Conservation (phyloP, 1,284 basidiomycete genomes). For the Puccinia hordei region DNA sequence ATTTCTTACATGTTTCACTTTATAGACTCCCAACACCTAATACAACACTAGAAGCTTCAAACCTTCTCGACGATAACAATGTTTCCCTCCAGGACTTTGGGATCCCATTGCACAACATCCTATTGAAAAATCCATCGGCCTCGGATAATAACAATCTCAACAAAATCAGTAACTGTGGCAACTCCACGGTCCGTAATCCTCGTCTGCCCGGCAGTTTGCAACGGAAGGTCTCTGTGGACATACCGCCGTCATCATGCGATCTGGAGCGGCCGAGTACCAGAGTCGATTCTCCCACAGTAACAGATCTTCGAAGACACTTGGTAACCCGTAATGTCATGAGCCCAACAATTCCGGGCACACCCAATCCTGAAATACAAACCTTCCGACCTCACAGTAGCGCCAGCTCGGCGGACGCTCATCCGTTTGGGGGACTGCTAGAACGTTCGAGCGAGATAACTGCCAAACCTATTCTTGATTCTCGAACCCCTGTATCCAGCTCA, state of each 20-base stretch:
- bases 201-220: slow-evolving; percentile 21
- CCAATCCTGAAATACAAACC: slow-evolving; percentile 30
- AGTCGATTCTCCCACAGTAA: slow-evolving; percentile 42
- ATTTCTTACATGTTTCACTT: slow-evolving; percentile 33
- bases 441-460: slow-evolving; percentile 12
- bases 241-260: slow-evolving; percentile 42
- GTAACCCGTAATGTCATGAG: slow-evolving; percentile 26
- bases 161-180: slow-evolving; percentile 24
- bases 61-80: slow-evolving; percentile 68
- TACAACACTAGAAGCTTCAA: slow-evolving; percentile 62
- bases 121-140: slow-evolving; percentile 67
- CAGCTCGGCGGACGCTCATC: slow-evolving; percentile 21
- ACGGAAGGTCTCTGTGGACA: slow-evolving; percentile 41
- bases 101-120: slow-evolving; percentile 92
- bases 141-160: slow-evolving; percentile 27
- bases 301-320: slow-evolving; percentile 49
- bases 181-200: slow-evolving; percentile 15
- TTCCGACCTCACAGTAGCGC: slow-evolving; percentile 13
- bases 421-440: slow-evolving; percentile 28
- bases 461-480: slow-evolving; percentile 44
- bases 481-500: slow-evolving; percentile 29
- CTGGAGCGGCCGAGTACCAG: slow-evolving; percentile 29
- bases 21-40: slow-evolving; percentile 66
- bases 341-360: slow-evolving; percentile 10
- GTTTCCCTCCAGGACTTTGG: slow-evolving; percentile 77